These are phyloP conservation scores for Adansonia digitata DNA, from an alignment of 345 rosid genomes.

Conservation along the genomic window DNA sequence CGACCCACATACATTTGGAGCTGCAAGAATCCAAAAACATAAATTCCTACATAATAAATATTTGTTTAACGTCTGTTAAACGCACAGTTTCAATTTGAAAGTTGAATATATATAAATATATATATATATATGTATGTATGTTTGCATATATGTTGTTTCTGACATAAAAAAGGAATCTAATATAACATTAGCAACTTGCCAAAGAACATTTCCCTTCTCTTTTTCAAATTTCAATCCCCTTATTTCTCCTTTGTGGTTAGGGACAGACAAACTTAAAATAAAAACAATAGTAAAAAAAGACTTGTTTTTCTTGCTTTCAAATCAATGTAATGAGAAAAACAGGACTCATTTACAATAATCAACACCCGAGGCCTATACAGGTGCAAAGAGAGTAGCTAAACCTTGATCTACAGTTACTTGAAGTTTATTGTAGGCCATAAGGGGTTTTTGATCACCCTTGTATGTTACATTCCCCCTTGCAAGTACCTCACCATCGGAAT, in stretches of 20 bases:
- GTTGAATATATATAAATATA: no score
- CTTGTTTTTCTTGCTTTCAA: not conserved
- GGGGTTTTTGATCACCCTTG: constrained; percentile 37
- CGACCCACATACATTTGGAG: no score
- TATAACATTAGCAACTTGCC: not conserved
- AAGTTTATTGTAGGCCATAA: constrained; percentile 65
- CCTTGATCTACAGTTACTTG: constrained; percentile 77
- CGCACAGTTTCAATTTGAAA: no score
- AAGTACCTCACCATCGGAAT: constrained; percentile 85
- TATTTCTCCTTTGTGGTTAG: constrained; percentile 3
- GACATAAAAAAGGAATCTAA: no score
- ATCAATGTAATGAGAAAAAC: not conserved
- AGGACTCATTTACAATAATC: not conserved
- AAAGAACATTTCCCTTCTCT: not conserved
- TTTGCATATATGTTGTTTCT: no score
- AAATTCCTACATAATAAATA: no score
- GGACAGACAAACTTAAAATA: not conserved
- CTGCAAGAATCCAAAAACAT: no score
- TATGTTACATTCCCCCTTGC: constrained; percentile 72
- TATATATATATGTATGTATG: no score
- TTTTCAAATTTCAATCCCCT: not conserved
- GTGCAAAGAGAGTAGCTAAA: constrained; percentile 77
- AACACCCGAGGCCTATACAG: constrained; percentile 24
- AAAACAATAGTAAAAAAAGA: no score
- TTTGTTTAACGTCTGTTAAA: no score